Evolutionary conservation across 78 protist species (phyloP), one percentile per base, ranked within the genome.

Genomic region (Pirum gemmata): DNA sequence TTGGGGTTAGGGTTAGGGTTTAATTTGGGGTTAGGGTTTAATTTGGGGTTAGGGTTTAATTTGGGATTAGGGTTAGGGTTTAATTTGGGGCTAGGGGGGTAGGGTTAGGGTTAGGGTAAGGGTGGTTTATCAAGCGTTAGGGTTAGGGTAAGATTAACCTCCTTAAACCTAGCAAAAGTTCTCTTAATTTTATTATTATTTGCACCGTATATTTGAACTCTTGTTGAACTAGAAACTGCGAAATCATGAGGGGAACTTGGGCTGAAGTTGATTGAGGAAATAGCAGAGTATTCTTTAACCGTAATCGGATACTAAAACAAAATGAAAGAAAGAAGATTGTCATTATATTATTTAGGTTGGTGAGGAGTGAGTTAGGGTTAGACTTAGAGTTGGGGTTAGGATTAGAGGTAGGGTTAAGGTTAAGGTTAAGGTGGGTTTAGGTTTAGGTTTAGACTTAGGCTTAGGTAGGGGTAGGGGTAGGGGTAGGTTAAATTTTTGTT

Each of bases 81-180:
- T n/a, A n/a, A n/a, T n/a, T n/a, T n/a, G n/a, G n/a, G n/a, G n/a
- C n/a, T n/a, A n/a, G n/a, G n/a, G n/a, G n/a, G n/a, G n/a, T n/a
- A n/a, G n/a, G n/a, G n/a, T n/a, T n/a, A n/a, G n/a, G n/a, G n/a
- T n/a, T n/a, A n/a, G n/a, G n/a, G n/a, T n/a, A n/a, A n/a, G n/a
- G n/a, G n/a, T 51, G 13, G 13, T 51, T 5, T 51, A 21, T 51
- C 13, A 51, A 51, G 5, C 5, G 13, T 76, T 2, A 18, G 13
- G 2, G 79, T 76, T 76, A 21, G 13, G 13, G 13, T 36, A 37
- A 2, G 13, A 37, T 21, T 18, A 18, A 76, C 85, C 35, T 87
- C 85, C 1, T 78, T 75, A 41, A 87, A 88, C 8, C 91, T 82
- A 26, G 90, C 38, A 5, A 87, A 29, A 1, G 86, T 87, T 73